Evolutionary conservation across 2,329 filamentous ascomycete species (phyloP).

Genomic region (Trichoderma guizhouense): DNA sequence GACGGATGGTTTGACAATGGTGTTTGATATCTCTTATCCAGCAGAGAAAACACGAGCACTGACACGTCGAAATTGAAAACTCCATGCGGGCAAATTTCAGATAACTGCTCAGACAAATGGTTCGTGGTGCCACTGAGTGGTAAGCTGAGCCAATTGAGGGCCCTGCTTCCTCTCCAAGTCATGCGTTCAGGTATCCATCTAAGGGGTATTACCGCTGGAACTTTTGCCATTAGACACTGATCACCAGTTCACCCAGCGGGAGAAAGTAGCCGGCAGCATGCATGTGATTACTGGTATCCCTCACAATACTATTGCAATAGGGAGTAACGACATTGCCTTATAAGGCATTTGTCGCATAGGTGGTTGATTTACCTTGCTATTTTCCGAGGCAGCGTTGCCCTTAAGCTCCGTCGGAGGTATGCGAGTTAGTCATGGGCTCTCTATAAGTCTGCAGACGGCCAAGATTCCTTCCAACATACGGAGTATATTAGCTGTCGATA

Average conservation of each 20-base stretch:
- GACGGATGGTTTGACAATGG: neutral
- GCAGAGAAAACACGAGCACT: neutral
- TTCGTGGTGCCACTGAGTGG: neutral
- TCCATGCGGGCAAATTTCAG: neutral
- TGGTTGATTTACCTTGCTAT: neutral
- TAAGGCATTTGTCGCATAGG: neutral
- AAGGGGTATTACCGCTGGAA: neutral
- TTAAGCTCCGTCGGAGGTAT: neutral
- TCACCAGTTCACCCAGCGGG: neutral
- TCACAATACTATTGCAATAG: neutral
- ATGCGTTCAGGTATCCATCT: neutral
- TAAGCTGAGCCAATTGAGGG: neutral
- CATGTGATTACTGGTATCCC: neutral
- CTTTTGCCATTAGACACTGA: neutral
- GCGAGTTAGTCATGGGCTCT: neutral
- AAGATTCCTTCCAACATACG: neutral
- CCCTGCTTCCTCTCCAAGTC: neutral
- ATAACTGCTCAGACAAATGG: neutral
- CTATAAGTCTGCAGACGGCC: neutral
- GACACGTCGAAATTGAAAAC: no score
- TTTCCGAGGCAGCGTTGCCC: neutral
- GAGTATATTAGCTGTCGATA: neutral
- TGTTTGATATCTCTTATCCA: neutral
- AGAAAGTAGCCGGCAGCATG: neutral
- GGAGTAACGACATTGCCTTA: neutral